Evolutionary conservation across 768 basidiomycete species (phyloP), one percentile per base, ranked within the genome.

Genomic region (Xerocomellus chrysenteron): DNA sequence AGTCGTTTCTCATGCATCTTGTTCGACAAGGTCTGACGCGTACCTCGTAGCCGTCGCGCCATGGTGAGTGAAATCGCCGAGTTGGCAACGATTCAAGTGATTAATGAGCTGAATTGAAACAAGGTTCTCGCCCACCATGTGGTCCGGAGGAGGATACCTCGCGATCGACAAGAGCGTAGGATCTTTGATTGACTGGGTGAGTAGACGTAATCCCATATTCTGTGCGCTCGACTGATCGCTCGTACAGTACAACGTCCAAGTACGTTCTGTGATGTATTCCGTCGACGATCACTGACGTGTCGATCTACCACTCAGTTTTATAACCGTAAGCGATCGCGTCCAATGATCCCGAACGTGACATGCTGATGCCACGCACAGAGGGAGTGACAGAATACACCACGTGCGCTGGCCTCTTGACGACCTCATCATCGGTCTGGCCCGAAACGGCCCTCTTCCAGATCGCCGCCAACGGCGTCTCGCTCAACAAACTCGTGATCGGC

Each of bases 311-410:
- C 2, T 5, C 9, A 72, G 70, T 70, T 63, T 26, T 73, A 71
- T 32, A 71, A 71, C n/a, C 65, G 71, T 71, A 12, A 47, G 69
- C 37, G 9, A 13, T 44, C 30, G 2, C 7, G 3, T 14, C 21
- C 2, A 6, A 19, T 0, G 12, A 42, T 36, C 12, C 6, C 1
- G 9, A 32, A 44, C 0, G 7, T 32, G 40, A 39, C 17, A 16
- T 43, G 1, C 40, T 61, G 19, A 57, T 2, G n/a, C 21, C 4
- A 13, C 19, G n/a, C 19, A 40, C 67, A 87, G 86, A 87, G 78
- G 86, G 85, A 41, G 61, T 73, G 19, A 72, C 71, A 13, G 87
- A 87, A 63, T 89, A 88, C 65, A 84, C 83, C 7, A 85, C 83
- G 30, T 89, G 87, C 66, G 49, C 66, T 21, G 79, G 77, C 39